Percentiles rank a stretch among this genome's conserved stretches.
Evolutionary conservation across 345 rosid species (phyloP).

Genomic region (Gossypium thurberi): DNA sequence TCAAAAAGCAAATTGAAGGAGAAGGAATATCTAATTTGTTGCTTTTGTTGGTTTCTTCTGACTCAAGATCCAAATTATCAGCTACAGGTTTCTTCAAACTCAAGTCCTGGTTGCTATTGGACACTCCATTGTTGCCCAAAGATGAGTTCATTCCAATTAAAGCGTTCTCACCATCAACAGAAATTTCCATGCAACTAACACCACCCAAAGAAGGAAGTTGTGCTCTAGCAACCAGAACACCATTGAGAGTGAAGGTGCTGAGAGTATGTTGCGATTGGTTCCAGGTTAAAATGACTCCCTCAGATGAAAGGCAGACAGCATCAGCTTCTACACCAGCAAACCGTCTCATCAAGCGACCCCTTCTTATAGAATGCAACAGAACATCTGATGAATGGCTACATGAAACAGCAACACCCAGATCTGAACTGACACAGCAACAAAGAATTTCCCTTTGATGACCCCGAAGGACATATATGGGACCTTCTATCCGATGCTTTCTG

Average conservation of each 20-base stretch:
- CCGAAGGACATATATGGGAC: slow-evolving; percentile 88
- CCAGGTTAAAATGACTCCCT: slow-evolving; percentile 82
- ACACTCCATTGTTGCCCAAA: slow-evolving; percentile 22
- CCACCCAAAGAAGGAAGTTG: slow-evolving; percentile 55
- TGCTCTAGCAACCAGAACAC: slow-evolving; percentile 54
- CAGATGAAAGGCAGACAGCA: slow-evolving; percentile 73
- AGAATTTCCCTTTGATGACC: slow-evolving; percentile 72
- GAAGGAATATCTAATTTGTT: slow-evolving; percentile 48
- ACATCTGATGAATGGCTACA: slow-evolving; percentile 66
- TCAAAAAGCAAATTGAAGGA: slow-evolving; percentile 79
- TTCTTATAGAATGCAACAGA: slow-evolving; percentile 74
- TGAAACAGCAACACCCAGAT: slow-evolving; percentile 78
- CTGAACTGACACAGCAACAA: slow-evolving; percentile 81
- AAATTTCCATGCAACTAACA: slow-evolving; percentile 81
- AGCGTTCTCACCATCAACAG: slow-evolving; percentile 66
- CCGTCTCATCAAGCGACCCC: slow-evolving; percentile 81
- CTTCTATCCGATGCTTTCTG: slow-evolving; percentile 66
- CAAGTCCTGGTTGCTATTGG: slow-evolving; percentile 15
- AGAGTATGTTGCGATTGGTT: slow-evolving; percentile 48
- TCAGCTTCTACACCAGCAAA: slow-evolving; percentile 72
- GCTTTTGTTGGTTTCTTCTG: slow-evolving; percentile 27
- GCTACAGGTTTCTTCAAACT: slow-evolving; percentile 17
- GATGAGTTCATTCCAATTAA: slow-evolving; percentile 64
- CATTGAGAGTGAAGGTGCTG: slow-evolving; percentile 72
- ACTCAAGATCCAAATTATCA: slow-evolving; percentile 34